A percentile compares a stretch with the other conserved stretches of the same genome.
Conservation (phyloP, 1,284 basidiomycete genomes). For the Paramarasmius palmivorus region DNA sequence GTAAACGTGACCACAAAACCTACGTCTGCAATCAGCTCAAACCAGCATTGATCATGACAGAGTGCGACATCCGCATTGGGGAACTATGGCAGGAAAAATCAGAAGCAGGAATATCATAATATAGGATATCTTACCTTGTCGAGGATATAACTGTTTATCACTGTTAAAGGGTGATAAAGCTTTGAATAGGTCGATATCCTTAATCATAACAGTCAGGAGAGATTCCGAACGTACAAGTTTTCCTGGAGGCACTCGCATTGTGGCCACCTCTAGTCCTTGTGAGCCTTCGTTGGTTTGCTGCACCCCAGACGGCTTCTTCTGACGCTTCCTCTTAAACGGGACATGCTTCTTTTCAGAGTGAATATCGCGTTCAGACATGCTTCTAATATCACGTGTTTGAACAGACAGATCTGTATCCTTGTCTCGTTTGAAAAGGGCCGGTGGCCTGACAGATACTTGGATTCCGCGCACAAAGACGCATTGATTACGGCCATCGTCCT, state of each 20-base stretch:
- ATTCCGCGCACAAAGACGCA: neutral
- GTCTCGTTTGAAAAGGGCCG: no score
- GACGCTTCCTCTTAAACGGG: no score
- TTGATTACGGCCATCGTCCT: neutral
- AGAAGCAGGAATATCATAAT: neutral
- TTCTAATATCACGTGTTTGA: no score
- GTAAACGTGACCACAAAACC: neutral
- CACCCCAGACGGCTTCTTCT: no score
- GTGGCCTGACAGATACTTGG: neutral
- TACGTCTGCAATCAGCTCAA: slow-evolving; percentile 5
- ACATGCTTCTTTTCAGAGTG: no score
- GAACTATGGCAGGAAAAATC: neutral
- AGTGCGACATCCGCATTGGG: slow-evolving; percentile 1
- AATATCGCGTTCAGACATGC: neutral
- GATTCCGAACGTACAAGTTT: neutral
- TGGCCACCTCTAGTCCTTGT: no score
- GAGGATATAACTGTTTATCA: slow-evolving; percentile 4
- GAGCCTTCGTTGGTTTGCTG: no score
- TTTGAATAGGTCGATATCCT: no score
- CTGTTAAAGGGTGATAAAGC: neutral
- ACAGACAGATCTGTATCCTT: no score
- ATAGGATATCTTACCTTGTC: neutral
- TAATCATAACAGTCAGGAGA: neutral
- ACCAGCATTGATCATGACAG: slow-evolving; percentile 10
- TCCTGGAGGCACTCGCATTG: neutral